These are phyloP conservation scores for Anthostomella pinea DNA, from an alignment of 2,329 filamentous ascomycete species.

Conservation along the genomic window DNA sequence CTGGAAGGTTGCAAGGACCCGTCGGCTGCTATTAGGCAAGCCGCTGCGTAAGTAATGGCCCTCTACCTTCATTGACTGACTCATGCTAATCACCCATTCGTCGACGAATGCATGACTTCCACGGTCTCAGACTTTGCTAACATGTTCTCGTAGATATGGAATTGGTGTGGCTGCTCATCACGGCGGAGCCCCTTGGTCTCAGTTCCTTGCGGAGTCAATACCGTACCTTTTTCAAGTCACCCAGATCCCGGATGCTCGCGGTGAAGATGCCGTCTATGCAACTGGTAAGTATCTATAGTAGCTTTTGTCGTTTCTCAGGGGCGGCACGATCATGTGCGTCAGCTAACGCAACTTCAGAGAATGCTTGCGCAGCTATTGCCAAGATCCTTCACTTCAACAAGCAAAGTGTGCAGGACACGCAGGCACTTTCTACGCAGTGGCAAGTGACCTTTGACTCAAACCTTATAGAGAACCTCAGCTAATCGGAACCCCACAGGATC, in stretches of 20 bases:
- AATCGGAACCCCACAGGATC: slow-evolving; percentile 45
- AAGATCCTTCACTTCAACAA: slow-evolving; percentile 94
- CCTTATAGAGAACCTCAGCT: no score
- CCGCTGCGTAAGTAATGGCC: slow-evolving; percentile 63
- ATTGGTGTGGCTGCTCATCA: slow-evolving; percentile 94
- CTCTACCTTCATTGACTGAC: no score
- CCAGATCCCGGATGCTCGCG: slow-evolving; percentile 75
- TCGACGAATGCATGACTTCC: no score
- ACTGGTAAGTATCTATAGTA: slow-evolving; percentile 44
- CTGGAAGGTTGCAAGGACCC: slow-evolving; percentile 81
- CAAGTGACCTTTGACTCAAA: no score
- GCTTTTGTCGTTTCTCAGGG: no score
- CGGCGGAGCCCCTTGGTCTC: slow-evolving; percentile 81
- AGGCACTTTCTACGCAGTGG: slow-evolving; percentile 77
- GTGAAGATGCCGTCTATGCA: slow-evolving; percentile 92
- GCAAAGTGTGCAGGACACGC: slow-evolving; percentile 69
- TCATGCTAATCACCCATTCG: no score
- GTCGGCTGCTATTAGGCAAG: slow-evolving; percentile 89
- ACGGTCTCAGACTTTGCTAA: slow-evolving; percentile 10
- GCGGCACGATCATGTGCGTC: no score
- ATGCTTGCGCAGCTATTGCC: slow-evolving; percentile 92
- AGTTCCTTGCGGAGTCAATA: slow-evolving; percentile 78
- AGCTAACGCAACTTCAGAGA: slow-evolving; percentile 53
- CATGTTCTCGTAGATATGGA: slow-evolving; percentile 53
- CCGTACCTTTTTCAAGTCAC: slow-evolving; percentile 83